Percentiles rank a stretch among this genome's conserved stretches.
These are phyloP conservation scores for Daldinia grandis DNA, from an alignment of 495 filamentous ascomycete genomes.

Conservation along the genomic window DNA sequence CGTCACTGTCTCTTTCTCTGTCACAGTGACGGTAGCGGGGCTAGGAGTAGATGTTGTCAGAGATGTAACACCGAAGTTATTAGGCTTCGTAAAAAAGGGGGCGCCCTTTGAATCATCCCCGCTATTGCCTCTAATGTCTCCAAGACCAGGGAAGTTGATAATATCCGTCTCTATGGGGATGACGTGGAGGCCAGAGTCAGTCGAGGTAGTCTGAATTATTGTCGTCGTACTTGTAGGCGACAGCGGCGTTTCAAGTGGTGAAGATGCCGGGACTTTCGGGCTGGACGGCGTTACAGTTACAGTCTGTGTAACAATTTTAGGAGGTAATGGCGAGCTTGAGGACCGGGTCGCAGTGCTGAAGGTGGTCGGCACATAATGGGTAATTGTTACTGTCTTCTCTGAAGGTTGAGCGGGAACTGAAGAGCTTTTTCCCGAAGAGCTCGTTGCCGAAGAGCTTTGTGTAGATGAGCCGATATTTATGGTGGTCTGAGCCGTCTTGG, in stretches of 20 bases:
- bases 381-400: conserved; percentile 31
- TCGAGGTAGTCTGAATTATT: conserved; percentile 1
- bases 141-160: neutral
- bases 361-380: conserved; percentile 26
- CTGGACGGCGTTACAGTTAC: conserved; percentile 32
- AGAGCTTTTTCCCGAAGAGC: neutral
- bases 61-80: conserved; percentile 2
- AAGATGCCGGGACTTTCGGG: neutral
- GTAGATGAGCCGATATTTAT: conserved; percentile 14
- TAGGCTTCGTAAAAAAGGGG: conserved; percentile 9
- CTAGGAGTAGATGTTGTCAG: neutral
- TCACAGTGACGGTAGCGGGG: conserved; percentile 29
- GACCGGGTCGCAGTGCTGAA: conserved; percentile 33
- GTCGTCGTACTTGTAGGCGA: conserved; percentile 11
- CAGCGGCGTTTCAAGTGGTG: neutral
- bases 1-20: conserved; percentile 36
- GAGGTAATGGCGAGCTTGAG: conserved; percentile 9
- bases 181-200: conserved; percentile 33
- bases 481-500: conserved; percentile 28
- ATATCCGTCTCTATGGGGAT: conserved; percentile 24
- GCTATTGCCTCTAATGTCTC: neutral
- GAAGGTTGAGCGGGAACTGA: conserved; percentile 11
- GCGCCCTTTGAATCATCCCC: neutral
- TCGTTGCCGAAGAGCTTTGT: neutral
- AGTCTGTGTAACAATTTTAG: conserved; percentile 24